Evolutionary conservation across 257 asterid species (phyloP), one percentile per base, ranked within the genome.

Genomic region (Ilex aquifolium): DNA sequence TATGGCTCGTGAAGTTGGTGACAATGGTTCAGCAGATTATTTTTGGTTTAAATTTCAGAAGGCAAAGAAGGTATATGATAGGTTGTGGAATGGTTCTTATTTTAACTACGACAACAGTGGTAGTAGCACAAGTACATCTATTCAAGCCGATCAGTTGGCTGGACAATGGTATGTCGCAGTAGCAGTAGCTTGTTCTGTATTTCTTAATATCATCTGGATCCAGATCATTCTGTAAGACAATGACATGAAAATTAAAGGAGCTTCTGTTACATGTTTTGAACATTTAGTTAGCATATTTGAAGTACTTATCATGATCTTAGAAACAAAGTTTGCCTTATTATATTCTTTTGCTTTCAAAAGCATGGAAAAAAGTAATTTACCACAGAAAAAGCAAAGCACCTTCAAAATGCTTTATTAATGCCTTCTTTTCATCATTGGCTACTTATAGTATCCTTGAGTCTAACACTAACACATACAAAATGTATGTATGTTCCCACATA

Each of bases 111-210:
- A 93, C 60, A 74, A 74, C 54, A 87, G 95, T 21, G 91, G 94
- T 59, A 66, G 95, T 60, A 64, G 76, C 31, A 71, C 81, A 14
- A 84, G 99, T 76, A 67, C 88, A 42, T 93, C 97, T 44, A 89
- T 92, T 79, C 99, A 92, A 78, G 95, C 99, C 39, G 99, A 92
- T 82, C 99, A 89, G 68, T 71, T 92, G 75, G 99, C 99, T 65
- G 99, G 99, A 44, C 87, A 92, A 58, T 92, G 99, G 99, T 92
- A 83, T 0, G 82, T 51, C 52, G 53, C 30, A 32, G 4, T 10
- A 44, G 31, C 10, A 31, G 52, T 13, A 13, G 39, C 7, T 66
- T 31, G 10, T 56, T 46, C 27, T 1, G 21, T 12, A 15, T 1
- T 31, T 46, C 29, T 13, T 17, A 27, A 57, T 46, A 10, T 46